A percentile compares a stretch with the other conserved stretches of the same genome.
Conservation (phyloP, 169 alveolate species). For the Eimeria necatrix region DNA sequence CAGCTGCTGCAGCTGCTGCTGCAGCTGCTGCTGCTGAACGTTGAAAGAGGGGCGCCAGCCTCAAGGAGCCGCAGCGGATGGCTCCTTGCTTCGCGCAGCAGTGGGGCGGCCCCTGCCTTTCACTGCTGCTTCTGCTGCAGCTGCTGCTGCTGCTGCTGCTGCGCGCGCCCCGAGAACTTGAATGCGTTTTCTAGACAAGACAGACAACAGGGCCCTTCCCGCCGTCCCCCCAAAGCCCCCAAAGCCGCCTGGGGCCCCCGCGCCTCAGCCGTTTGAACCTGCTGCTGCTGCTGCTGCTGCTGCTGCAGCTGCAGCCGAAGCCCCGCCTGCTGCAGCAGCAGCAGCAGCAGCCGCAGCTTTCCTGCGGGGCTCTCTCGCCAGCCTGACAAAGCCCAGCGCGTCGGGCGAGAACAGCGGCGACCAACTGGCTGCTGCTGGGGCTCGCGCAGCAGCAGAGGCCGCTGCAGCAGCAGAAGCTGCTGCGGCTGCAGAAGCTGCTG, state of each 20-base stretch:
- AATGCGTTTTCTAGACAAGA: background rate
- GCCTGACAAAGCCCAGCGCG: background rate
- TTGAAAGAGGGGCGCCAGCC: background rate
- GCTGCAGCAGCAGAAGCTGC: background rate
- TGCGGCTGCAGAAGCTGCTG: background rate
- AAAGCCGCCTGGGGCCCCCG: background rate
- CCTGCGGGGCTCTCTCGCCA: too few relatives aligned
- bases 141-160: background rate
- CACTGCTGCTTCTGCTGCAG: background rate
- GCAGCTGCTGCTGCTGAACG: constrained; percentile 17
- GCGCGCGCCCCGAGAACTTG: background rate
- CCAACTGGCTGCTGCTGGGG: background rate
- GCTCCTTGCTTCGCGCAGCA: background rate
- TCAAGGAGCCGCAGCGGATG: background rate
- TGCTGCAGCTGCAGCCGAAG: background rate
- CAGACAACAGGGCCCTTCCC: background rate
- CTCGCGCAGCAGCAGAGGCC: background rate
- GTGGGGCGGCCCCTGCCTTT: background rate
- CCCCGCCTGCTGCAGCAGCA: background rate
- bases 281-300: constrained; percentile 34
- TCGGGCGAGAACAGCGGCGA: background rate
- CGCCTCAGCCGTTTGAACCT: background rate
- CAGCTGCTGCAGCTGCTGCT: constrained; percentile 36
- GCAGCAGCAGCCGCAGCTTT: background rate
- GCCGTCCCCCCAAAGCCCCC: background rate